Evolutionary conservation across 192 early-diverging fungal species (phyloP).

Genomic region (Chytriomyces sp.): DNA sequence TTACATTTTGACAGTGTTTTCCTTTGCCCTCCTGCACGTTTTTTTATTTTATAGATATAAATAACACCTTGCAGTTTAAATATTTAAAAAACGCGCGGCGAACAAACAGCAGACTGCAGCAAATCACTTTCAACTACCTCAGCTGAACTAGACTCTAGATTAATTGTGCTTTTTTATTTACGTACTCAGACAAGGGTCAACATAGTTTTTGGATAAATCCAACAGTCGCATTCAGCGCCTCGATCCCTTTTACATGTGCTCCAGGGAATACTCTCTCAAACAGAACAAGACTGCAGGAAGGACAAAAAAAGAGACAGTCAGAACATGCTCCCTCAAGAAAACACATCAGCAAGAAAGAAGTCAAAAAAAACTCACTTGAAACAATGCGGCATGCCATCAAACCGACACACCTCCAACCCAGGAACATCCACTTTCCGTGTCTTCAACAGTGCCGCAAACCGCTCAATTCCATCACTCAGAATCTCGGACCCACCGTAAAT

Average conservation of each 20-base stretch:
- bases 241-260: neutral
- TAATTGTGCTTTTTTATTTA: too few species aligned
- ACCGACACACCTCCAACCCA: neutral
- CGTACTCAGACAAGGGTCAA: too few species aligned
- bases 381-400: constrained; percentile 16
- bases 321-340: neutral
- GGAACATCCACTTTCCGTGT: neutral
- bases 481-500: constrained; percentile 36
- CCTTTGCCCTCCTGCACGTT: too few species aligned
- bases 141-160: too few species aligned
- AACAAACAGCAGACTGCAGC: too few species aligned
- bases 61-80: too few species aligned
- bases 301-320: neutral
- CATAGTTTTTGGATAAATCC: neutral
- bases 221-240: neutral
- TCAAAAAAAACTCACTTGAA: constrained; percentile 5
- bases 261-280: neutral
- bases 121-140: too few species aligned
- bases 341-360: neutral
- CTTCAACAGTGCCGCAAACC: constrained; percentile 18
- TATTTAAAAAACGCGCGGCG: too few species aligned
- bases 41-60: too few species aligned
- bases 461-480: constrained; percentile 33
- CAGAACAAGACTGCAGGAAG: neutral
- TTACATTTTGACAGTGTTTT: too few species aligned